These are phyloP conservation scores for Endocalyx cinctus DNA, from an alignment of 2,329 filamentous ascomycete species.

Conservation along the genomic window DNA sequence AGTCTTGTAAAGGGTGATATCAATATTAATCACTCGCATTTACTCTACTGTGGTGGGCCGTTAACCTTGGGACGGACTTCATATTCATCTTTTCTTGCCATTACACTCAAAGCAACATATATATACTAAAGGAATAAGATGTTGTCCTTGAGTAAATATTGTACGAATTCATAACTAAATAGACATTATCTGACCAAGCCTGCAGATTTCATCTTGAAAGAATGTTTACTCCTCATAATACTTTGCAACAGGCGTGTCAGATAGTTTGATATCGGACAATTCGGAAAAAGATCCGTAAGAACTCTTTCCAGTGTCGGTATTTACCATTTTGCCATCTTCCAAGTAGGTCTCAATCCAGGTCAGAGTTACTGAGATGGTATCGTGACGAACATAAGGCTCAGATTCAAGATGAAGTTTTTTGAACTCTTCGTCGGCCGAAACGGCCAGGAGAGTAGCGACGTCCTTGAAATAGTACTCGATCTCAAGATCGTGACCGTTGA, in stretches of 20 bases:
- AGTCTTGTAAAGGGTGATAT: no score
- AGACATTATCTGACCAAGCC: no score
- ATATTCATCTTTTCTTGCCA: no score
- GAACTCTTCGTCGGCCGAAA: constrained; percentile 13
- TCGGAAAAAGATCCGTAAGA: constrained; percentile 9
- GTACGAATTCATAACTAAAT: no score
- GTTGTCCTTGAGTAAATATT: no score
- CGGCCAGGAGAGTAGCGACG: constrained; percentile 4
- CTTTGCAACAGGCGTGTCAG: constrained; percentile 6
- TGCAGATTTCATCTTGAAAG: no score
- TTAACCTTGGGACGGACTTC: no score
- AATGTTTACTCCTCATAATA: constrained; percentile 9
- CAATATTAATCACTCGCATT: no score
- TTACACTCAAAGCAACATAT: no score
- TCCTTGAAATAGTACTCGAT: constrained; percentile 17
- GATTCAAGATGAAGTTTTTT: constrained; percentile 10
- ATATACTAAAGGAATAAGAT: no score
- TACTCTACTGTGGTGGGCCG: no score
- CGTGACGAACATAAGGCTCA: constrained; percentile 8
- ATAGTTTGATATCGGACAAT: constrained; percentile 8
- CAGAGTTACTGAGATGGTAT: constrained; percentile 4
- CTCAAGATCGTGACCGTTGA: constrained; percentile 10
- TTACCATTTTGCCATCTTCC: constrained; percentile 11
- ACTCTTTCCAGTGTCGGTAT: constrained; percentile 9
- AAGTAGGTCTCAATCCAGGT: constrained; percentile 13